A percentile compares a stretch with the other conserved stretches of the same genome.
Evolutionary conservation across 2,329 filamentous ascomycete genomes (phyloP).

Genomic region (Mollisiaceae sp.): DNA sequence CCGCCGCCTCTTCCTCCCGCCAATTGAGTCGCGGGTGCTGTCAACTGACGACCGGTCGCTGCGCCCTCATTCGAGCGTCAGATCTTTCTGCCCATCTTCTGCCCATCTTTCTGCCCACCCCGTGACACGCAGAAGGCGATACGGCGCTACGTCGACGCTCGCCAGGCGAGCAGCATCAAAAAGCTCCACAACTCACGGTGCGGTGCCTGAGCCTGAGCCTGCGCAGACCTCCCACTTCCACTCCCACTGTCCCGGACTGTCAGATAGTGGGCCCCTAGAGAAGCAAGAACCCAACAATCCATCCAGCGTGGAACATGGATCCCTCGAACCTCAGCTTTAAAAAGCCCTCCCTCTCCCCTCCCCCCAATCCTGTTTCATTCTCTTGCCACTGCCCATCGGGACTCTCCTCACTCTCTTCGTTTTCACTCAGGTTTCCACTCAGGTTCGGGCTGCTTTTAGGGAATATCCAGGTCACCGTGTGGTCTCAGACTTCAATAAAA

Average conservation of each 20-base stretch:
- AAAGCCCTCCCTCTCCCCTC: not conserved
- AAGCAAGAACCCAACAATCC: not conserved
- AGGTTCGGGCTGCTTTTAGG: slow-evolving; percentile 22
- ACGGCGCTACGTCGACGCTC: slow-evolving; percentile 5
- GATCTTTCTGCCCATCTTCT: slow-evolving; percentile 14
- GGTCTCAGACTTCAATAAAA: slow-evolving; percentile 31
- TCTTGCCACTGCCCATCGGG: not conserved
- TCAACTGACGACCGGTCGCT: slow-evolving; percentile 22
- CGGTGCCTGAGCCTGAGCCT: not conserved
- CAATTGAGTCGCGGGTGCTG: slow-evolving; percentile 13
- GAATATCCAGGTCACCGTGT: slow-evolving; percentile 24
- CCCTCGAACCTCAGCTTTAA: slow-evolving; percentile 8
- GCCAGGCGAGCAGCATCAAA: not conserved
- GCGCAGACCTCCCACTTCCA: no score
- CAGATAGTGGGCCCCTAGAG: slow-evolving; percentile 8
- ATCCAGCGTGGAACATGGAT: no score
- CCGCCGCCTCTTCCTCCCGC: not conserved
- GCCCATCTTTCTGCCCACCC: slow-evolving; percentile 14
- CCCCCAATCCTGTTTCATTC: not conserved
- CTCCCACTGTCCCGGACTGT: not conserved
- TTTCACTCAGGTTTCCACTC: not conserved
- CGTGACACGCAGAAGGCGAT: slow-evolving; percentile 24
- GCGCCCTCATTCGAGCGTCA: slow-evolving; percentile 11
- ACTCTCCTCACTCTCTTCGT: not conserved
- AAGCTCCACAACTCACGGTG: not conserved